A percentile compares a stretch with the other conserved stretches of the same genome.
Conservation (phyloP, 805 yeast genomes). For the Candida caryicola region DNA sequence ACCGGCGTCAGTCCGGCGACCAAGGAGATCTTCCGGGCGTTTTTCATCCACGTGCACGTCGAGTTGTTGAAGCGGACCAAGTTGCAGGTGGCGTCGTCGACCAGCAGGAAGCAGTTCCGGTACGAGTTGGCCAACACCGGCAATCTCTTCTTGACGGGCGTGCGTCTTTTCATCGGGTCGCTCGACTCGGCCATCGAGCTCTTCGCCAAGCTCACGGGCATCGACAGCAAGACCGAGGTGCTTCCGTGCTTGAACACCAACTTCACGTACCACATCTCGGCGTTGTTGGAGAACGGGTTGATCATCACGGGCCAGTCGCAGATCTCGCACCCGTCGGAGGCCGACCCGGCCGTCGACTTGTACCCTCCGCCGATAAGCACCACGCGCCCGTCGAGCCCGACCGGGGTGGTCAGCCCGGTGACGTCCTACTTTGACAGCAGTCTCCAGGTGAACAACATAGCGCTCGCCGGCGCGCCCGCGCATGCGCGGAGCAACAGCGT, state of each 20-base stretch:
- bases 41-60: constrained; percentile 73
- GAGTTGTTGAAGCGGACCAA: constrained; percentile 70
- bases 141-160: constrained; percentile 78
- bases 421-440: constrained; percentile 7
- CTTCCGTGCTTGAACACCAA: constrained; percentile 83
- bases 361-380: constrained; percentile 18
- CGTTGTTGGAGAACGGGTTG: constrained; percentile 63
- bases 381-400: constrained; percentile 14
- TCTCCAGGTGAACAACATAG: background rate
- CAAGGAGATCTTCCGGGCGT: constrained; percentile 72
- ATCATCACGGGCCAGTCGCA: constrained; percentile 88
- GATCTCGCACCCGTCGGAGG: constrained; percentile 76
- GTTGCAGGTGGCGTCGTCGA: constrained; percentile 25
- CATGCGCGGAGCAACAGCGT: constrained; percentile 1
- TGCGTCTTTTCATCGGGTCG: constrained; percentile 77
- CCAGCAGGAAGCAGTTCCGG: constrained; percentile 54
- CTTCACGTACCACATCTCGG: constrained; percentile 84
- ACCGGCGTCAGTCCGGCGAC: constrained; percentile 51
- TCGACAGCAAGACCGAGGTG: constrained; percentile 53
- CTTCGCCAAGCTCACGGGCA: constrained; percentile 59
- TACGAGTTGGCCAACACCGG: constrained; percentile 83
- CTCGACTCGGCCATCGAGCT: constrained; percentile 81
- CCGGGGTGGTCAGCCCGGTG: constrained; percentile 3
- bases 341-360: constrained; percentile 16
- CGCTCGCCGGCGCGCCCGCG: background rate